These are phyloP conservation scores for Auriscalpium microsporum DNA, from an alignment of 768 basidiomycete species.

Conservation along the genomic window DNA sequence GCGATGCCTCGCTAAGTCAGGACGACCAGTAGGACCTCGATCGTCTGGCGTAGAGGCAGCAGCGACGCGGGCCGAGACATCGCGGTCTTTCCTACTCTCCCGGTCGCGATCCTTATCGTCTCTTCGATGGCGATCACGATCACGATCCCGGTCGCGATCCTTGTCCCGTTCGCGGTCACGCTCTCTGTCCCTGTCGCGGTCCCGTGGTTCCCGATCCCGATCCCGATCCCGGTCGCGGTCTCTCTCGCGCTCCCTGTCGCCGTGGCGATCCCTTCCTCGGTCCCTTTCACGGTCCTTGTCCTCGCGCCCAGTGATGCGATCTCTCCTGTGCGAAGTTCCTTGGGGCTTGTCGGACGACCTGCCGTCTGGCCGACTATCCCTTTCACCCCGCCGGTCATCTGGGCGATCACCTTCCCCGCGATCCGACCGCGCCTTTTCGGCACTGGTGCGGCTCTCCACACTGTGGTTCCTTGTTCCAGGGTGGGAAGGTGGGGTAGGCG, in stretches of 20 bases:
- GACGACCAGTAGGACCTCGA: constrained; percentile 47
- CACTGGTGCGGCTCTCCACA: constrained; percentile 64
- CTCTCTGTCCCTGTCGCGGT: constrained; percentile 18
- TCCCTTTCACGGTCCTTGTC: constrained; percentile 19
- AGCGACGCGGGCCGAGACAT: constrained; percentile 27
- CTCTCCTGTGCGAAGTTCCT: constrained; percentile 34
- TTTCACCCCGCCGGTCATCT: constrained; percentile 48
- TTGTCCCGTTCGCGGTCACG: constrained; percentile 16
- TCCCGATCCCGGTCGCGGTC: constrained; percentile 16
- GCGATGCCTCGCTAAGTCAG: constrained; percentile 52
- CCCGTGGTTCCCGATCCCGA: constrained; percentile 12
- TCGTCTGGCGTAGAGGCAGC: constrained; percentile 39
- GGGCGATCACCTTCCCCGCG: constrained; percentile 37
- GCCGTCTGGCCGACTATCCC: constrained; percentile 37
- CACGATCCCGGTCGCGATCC: constrained; percentile 18
- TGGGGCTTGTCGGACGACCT: constrained; percentile 32
- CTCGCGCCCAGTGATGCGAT: constrained; percentile 32
- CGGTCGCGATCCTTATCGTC: constrained; percentile 52
- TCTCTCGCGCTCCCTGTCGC: constrained; percentile 19
- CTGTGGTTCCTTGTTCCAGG: constrained; percentile 67
- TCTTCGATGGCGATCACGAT: constrained; percentile 25
- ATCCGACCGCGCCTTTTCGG: constrained; percentile 49
- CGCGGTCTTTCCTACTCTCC: constrained; percentile 55
- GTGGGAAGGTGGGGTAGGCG: constrained; percentile 55
- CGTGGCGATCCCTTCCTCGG: constrained; percentile 20